Base-by-base conservation (phyloP, 176 grass and related monocot genomes). In the Oryza longistaminata region DNA sequence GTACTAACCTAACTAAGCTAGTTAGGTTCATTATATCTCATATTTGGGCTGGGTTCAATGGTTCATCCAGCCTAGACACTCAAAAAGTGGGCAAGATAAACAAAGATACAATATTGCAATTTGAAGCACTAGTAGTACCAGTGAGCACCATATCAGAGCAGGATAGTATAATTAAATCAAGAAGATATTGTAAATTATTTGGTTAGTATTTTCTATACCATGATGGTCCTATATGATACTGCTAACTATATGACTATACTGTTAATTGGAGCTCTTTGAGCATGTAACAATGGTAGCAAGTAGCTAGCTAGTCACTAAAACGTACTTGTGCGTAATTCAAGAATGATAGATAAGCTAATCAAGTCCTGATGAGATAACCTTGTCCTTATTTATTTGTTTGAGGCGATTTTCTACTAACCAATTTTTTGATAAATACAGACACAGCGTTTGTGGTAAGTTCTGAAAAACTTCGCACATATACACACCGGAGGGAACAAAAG, bases 111-210 rank as follows among this genome's bases (percentile, higher is more conserved):
- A 8, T 58, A 58, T n/a, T 58, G 53, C 53, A 58, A 58, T 21
- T 58, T 58, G 53, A 19, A 58, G 19, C 53, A 58, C 53, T 58
- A 9, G 17, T n/a, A 21, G 17, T 58, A 58, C 53, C 21, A 58
- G 6, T 21, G 2, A 21, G 17, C 19, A 58, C 19, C 53, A 58
- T 7, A 58, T 58, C 17, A 58, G 0, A 58, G 19, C 53, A 58
- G 53, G n/a, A 62, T 62, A 62, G 58, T 10, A 62, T 24, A 62
- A 62, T 9, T 11, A 62, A 62, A 22, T 42, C 3, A 5, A 27
- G 27, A 74, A 60, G 70, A 83, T 74, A 83, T 65, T 44, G 39
- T 83, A 49, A 65, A 74, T 17, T 65, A 83, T 66, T 24, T 17
- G 40, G 19, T 11, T 60, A 49, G 2, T 13, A 83, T 12, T 74